These are phyloP conservation scores for Wickerhamomyces sp. DNA, from an alignment of 1,139 yeast species.

Conservation along the genomic window DNA sequence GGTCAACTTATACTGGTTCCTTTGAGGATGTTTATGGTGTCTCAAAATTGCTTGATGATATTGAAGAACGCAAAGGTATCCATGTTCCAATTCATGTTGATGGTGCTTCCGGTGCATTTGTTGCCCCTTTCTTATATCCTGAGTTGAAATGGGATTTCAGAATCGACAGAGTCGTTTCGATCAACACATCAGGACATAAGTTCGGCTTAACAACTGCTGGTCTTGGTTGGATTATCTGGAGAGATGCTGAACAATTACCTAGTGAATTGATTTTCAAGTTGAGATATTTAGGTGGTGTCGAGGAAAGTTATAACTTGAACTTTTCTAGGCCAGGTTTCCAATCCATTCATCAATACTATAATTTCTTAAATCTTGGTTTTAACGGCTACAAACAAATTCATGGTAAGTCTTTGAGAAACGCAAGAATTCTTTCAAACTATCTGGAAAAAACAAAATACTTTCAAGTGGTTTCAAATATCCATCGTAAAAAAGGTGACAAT, in stretches of 20 bases:
- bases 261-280: conserved; percentile 69
- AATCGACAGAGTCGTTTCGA: conserved; percentile 70
- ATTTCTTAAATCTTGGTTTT: conserved; percentile 64
- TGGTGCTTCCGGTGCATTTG: conserved; percentile 89
- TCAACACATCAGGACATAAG: conserved; percentile 93
- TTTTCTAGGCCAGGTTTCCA: conserved; percentile 93
- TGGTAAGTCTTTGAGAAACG: conserved; percentile 59
- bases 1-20: conserved; percentile 91
- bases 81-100: conserved; percentile 85
- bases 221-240: conserved; percentile 90
- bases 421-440: conserved; percentile 62
- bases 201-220: conserved; percentile 90
- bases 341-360: conserved; percentile 82
- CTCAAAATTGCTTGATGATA: conserved; percentile 56
- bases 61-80: conserved; percentile 62
- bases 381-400: conserved; percentile 67
- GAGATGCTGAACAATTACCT: conserved; percentile 60
- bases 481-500: conserved; percentile 44
- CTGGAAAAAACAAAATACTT: conserved; percentile 64
- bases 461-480: conserved; percentile 75
- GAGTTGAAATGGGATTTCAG: conserved; percentile 80
- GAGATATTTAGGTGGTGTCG: conserved; percentile 85
- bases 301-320: conserved; percentile 81
- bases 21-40: conserved; percentile 74
- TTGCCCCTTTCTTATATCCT: conserved; percentile 81